Conservation (phyloP, 1,139 yeast species). For the Saccharomyces hybrid region DNA sequence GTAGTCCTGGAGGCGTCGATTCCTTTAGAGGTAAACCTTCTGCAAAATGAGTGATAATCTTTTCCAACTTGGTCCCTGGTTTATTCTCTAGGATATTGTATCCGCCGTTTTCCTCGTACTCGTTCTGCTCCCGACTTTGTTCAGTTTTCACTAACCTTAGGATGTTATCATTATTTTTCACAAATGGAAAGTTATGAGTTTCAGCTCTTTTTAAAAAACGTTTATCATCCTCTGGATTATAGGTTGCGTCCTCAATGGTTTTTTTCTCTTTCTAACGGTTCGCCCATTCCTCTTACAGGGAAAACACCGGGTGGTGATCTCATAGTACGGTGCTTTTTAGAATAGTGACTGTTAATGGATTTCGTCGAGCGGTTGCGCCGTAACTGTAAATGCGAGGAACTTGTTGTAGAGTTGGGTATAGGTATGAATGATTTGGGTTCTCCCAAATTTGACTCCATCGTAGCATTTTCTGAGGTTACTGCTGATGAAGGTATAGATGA, state of each 20-base stretch:
- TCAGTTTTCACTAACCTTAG: constrained; percentile 11
- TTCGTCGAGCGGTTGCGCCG: constrained; percentile 3
- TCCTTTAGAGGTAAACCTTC: not conserved
- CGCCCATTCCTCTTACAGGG: constrained; percentile 73
- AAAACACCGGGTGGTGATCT: constrained; percentile 69
- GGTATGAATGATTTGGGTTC: not conserved
- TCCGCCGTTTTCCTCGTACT: constrained; percentile 23
- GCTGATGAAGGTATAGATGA: not conserved
- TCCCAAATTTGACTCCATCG: not conserved
- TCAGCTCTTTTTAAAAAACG: not conserved
- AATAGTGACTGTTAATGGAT: constrained; percentile 4
- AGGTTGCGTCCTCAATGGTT: constrained; percentile 43
- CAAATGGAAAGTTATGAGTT: not conserved
- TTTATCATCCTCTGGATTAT: constrained; percentile 4
- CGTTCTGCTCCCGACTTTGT: constrained; percentile 24
- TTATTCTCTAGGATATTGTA: constrained; percentile 33
- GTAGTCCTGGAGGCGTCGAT: constrained; percentile 6
- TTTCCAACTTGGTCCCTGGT: constrained; percentile 32
- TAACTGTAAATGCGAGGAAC: constrained; percentile 1
- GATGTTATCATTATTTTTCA: constrained; percentile 2
- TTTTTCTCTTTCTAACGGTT: constrained; percentile 48
- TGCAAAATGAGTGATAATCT: constrained; percentile 22
- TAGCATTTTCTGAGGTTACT: not conserved
- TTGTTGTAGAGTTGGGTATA: not conserved
- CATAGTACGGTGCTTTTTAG: constrained; percentile 5